Evolutionary conservation across 106 monocot species (phyloP).

Genomic region (Ottelia alismoides): DNA sequence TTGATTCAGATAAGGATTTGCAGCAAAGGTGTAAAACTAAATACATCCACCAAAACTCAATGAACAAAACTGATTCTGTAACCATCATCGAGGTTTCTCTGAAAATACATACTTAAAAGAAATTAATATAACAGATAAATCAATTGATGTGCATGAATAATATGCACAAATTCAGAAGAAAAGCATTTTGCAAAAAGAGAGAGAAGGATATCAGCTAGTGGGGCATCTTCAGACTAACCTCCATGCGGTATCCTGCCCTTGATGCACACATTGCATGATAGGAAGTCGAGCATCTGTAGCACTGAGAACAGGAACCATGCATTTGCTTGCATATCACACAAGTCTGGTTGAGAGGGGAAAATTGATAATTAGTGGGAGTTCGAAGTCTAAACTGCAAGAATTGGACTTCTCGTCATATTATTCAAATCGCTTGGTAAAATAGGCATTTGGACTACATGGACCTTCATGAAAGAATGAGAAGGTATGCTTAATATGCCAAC

Average conservation of each 20-base stretch:
- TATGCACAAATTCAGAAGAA: too few species aligned
- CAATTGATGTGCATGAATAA: too few species aligned
- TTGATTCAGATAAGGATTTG: too few species aligned
- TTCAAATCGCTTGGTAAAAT: constrained; percentile 7
- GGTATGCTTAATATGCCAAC: constrained; percentile 68
- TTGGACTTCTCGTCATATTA: neutral
- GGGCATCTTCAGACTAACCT: constrained; percentile 65
- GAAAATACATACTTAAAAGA: too few species aligned
- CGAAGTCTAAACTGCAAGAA: neutral
- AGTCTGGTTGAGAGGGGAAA: constrained; percentile 15
- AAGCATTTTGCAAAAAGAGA: too few species aligned
- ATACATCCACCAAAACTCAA: too few species aligned
- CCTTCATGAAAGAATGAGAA: constrained; percentile 70
- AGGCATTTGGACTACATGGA: too few species aligned
- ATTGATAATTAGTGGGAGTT: neutral
- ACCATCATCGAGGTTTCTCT: too few species aligned
- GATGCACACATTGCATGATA: constrained; percentile 96
- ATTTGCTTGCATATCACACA: constrained; percentile 92
- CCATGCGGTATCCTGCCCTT: constrained; percentile 86
- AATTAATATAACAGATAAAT: too few species aligned
- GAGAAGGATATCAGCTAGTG: too few species aligned
- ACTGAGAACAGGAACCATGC: constrained; percentile 83
- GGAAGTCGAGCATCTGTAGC: constrained; percentile 61
- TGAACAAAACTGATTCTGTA: too few species aligned
- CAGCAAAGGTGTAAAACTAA: too few species aligned